These are phyloP conservation scores for Heliocybe sulcata DNA, from an alignment of 1,284 basidiomycete genomes.

Conservation along the genomic window DNA sequence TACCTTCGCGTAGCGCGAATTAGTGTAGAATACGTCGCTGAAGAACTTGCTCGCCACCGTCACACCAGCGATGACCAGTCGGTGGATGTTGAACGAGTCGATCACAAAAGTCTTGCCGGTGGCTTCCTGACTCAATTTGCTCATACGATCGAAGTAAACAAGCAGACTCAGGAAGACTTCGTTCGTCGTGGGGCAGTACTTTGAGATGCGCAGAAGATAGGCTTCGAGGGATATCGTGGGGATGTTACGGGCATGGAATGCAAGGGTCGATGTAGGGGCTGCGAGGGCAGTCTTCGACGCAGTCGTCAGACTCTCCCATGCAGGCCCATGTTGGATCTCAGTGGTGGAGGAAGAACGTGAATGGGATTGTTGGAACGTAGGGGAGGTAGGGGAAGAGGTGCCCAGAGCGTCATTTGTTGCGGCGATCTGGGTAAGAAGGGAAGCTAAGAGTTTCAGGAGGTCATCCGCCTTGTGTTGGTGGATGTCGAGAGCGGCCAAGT, in stretches of 20 bases:
- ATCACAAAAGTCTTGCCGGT: conserved; percentile 82
- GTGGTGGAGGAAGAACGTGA: conserved; percentile 19
- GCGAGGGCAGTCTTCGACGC: conserved; percentile 76
- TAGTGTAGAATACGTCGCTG: conserved; percentile 99
- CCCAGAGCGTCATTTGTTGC: conserved; percentile 74
- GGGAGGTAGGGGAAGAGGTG: conserved; percentile 13
- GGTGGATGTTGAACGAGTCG: conserved; percentile 95
- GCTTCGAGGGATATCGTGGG: conserved; percentile 94
- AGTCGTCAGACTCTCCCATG: conserved; percentile 65
- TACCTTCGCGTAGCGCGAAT: conserved; percentile 97
- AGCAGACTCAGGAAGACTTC: conserved; percentile 93
- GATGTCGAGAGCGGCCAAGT: conserved; percentile 39
- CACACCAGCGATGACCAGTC: conserved; percentile 93
- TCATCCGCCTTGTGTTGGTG: conserved; percentile 61
- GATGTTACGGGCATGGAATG: conserved; percentile 94
- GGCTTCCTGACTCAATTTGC: conserved; percentile 58
- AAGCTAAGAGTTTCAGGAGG: conserved; percentile 84
- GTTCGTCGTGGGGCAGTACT: conserved; percentile 98
- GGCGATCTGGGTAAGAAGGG: conserved; percentile 87
- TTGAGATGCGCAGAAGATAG: conserved; percentile 92
- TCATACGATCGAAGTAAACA: conserved; percentile 96
- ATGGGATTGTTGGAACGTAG: conserved; percentile 16
- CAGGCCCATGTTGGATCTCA: conserved; percentile 23
- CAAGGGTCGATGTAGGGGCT: conserved; percentile 78
- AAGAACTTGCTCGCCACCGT: conserved; percentile 99